A percentile compares a stretch with the other conserved stretches of the same genome.
These are phyloP conservation scores for Heliamphora pulchella DNA, from an alignment of 179 eudicot genomes.

Conservation along the genomic window DNA sequence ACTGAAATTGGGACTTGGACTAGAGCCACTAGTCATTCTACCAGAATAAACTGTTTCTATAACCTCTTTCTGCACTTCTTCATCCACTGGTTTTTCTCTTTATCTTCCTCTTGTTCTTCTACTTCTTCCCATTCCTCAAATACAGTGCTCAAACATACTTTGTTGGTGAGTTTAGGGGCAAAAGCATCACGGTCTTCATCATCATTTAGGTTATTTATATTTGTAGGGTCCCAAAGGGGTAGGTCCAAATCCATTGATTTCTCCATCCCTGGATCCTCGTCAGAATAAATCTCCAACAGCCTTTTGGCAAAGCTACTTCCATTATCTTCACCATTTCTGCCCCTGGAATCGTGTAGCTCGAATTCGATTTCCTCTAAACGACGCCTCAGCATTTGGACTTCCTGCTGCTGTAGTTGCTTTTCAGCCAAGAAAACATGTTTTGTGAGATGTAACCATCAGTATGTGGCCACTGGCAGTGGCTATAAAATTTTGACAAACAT, in stretches of 20 bases:
- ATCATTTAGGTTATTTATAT: constrained; percentile 4
- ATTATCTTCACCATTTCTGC: constrained; percentile 38
- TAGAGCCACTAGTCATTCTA: neutral
- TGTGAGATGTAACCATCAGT: too few relatives aligned
- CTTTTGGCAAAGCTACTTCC: constrained; percentile 49
- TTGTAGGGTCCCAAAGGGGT: constrained; percentile 26
- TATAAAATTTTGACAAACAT: too few relatives aligned
- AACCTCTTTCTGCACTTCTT: constrained; percentile 77
- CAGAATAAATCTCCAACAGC: constrained; percentile 49
- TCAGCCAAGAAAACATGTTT: too few relatives aligned
- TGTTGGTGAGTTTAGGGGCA: constrained; percentile 31
- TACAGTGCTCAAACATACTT: constrained; percentile 67
- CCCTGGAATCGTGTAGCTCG: constrained; percentile 51
- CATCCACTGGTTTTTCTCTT: constrained; percentile 32
- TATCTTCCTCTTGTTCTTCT: constrained; percentile 41
- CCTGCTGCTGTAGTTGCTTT: constrained; percentile 77
- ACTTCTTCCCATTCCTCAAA: constrained; percentile 78
- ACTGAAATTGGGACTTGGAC: neutral
- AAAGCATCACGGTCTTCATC: constrained; percentile 16
- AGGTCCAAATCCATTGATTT: constrained; percentile 87
- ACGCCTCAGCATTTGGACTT: constrained; percentile 60
- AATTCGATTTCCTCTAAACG: constrained; percentile 71
- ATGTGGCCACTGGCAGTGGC: too few relatives aligned
- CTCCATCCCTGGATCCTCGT: constrained; percentile 73
- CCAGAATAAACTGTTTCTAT: constrained; percentile 43